Evolutionary conservation across 768 basidiomycete species (phyloP).

Genomic region (Roridomyces roridus): DNA sequence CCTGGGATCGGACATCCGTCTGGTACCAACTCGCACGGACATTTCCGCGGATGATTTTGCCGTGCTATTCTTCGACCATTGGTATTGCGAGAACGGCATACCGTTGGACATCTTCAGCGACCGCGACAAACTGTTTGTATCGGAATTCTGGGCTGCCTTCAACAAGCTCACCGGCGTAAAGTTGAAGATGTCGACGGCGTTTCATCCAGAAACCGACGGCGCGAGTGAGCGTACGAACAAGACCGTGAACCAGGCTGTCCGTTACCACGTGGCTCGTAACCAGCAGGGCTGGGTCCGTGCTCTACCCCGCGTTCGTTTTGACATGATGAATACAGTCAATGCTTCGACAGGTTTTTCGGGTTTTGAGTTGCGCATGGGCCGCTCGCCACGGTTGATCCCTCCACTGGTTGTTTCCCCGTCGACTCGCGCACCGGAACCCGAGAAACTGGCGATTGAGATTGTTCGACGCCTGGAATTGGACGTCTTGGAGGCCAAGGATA

Average conservation of each 20-base stretch:
- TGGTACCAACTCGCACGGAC: constrained; percentile 12
- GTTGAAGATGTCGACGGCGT: constrained; percentile 32
- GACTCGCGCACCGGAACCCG: neutral
- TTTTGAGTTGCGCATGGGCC: constrained; percentile 34
- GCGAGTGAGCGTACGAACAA: constrained; percentile 30
- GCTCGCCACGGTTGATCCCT: constrained; percentile 28
- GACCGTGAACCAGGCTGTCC: neutral
- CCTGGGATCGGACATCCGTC: constrained; percentile 15
- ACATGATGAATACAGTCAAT: constrained; percentile 38
- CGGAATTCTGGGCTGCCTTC: constrained; percentile 34
- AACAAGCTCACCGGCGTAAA: constrained; percentile 25
- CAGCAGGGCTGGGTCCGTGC: constrained; percentile 34
- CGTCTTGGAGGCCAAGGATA: constrained; percentile 32
- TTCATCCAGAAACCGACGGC: constrained; percentile 39
- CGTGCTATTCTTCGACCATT: constrained; percentile 22
- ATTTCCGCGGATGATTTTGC: constrained; percentile 18
- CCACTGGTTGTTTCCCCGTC: constrained; percentile 8
- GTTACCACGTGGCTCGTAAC: constrained; percentile 29
- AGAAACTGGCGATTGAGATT: neutral
- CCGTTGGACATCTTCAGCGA: constrained; percentile 33
- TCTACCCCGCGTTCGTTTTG: constrained; percentile 31
- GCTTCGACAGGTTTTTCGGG: constrained; percentile 32
- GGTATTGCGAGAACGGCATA: constrained; percentile 34
- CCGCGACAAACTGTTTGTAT: constrained; percentile 36
- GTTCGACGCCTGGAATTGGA: constrained; percentile 10